Evolutionary conservation across 1,284 basidiomycete genomes (phyloP).

Genomic region (Schizophyllum commune): DNA sequence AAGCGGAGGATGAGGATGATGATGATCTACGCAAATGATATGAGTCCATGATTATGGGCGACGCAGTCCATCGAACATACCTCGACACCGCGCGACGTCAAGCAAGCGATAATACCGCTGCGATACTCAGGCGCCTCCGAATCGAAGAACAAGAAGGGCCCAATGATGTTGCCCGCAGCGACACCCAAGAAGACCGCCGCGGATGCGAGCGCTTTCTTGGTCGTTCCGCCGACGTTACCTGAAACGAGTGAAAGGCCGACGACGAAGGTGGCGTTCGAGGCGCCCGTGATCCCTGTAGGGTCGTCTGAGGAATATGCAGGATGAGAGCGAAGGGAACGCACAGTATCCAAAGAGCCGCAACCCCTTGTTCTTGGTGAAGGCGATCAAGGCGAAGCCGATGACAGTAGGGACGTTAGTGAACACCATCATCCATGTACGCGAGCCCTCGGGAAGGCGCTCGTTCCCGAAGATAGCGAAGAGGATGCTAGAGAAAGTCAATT

Average conservation of each 20-base stretch:
- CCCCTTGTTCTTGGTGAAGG: constrained; percentile 16
- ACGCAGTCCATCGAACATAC: not conserved
- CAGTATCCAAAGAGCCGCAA: constrained; percentile 19
- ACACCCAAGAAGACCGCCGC: constrained; percentile 18
- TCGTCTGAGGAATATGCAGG: not conserved
- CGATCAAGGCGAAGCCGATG: constrained; percentile 19
- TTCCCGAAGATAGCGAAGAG: constrained; percentile 15
- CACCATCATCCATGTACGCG: constrained; percentile 19
- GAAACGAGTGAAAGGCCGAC: constrained; percentile 36
- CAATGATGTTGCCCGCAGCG: constrained; percentile 29
- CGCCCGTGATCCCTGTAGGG: constrained; percentile 25
- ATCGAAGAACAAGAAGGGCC: constrained; percentile 30
- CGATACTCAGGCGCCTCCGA: constrained; percentile 30
- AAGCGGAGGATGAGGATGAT: constrained; percentile 30
- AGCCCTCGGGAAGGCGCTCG: constrained; percentile 13
- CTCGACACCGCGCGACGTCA: constrained; percentile 25
- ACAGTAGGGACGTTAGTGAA: constrained; percentile 18
- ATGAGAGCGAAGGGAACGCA: constrained; percentile 5
- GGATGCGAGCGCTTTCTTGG: constrained; percentile 30
- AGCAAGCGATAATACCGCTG: constrained; percentile 32
- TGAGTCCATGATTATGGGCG: not conserved
- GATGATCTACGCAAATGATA: constrained; percentile 16
- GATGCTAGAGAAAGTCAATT: constrained; percentile 10
- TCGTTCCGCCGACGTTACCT: constrained; percentile 36
- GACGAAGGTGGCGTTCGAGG: constrained; percentile 36